Conservation (phyloP, 192 early-diverging fungal species). For the Entomortierella lignicola region DNA sequence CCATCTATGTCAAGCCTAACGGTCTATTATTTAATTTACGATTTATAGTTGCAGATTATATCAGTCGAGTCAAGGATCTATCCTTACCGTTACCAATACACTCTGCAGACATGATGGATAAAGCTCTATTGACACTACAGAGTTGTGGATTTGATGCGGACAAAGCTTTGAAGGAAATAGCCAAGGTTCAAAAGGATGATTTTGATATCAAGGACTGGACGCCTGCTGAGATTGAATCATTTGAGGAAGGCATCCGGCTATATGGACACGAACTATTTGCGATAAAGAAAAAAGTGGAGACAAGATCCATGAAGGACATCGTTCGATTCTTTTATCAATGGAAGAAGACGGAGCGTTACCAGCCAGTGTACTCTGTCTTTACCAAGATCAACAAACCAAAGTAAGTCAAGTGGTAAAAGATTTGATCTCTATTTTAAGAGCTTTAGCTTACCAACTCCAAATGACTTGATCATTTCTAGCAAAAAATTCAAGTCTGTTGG, state of each 20-base stretch:
- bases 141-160: slow-evolving; percentile 64
- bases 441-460: not conserved
- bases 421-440: no score
- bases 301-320: slow-evolving; percentile 63
- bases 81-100: slow-evolving; percentile 53
- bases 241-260: slow-evolving; percentile 70
- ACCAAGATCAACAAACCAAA: slow-evolving; percentile 68
- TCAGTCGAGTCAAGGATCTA: slow-evolving; percentile 45
- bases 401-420: slow-evolving; percentile 54
- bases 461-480: slow-evolving; percentile 18
- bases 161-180: slow-evolving; percentile 65
- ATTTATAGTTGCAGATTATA: slow-evolving; percentile 57
- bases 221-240: slow-evolving; percentile 58
- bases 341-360: slow-evolving; percentile 67
- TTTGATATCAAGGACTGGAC: slow-evolving; percentile 69
- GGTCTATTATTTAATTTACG: not conserved
- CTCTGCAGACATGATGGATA: slow-evolving; percentile 74
- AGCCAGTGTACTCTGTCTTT: slow-evolving; percentile 71
- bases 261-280: slow-evolving; percentile 77
- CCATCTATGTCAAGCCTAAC: not conserved
- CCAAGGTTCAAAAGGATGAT: slow-evolving; percentile 59
- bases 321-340: slow-evolving; percentile 72
- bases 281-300: slow-evolving; percentile 62
- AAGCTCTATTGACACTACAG: slow-evolving; percentile 66
- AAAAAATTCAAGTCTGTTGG: slow-evolving; percentile 59